phyloP scores from a whole-genome alignment of 2,329 filamentous ascomycete genomes.

The Tolypocladium endophyticum region DNA sequence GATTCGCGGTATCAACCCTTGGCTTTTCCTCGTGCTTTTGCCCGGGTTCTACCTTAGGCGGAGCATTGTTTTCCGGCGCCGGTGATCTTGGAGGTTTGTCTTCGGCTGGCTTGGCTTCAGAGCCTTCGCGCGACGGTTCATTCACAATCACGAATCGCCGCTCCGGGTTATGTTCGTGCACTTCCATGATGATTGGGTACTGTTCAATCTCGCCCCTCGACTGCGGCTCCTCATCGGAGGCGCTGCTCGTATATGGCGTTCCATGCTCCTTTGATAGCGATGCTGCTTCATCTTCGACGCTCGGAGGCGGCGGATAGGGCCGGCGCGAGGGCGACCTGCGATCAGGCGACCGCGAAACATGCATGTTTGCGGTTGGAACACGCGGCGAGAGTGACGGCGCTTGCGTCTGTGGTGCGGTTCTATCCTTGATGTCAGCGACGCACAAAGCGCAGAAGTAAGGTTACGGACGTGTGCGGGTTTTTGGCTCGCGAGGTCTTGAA shows the following conservation, averaged over 20 bases:
- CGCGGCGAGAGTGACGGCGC: conserved; percentile 2
- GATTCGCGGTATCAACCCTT: conserved; percentile 4
- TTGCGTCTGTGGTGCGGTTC: conserved; percentile 7
- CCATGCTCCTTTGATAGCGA: conserved; percentile 53
- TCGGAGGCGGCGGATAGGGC: conserved; percentile 49
- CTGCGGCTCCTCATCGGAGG: conserved; percentile 42
- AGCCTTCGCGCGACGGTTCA: conserved; percentile 11
- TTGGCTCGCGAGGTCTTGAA: conserved; percentile 36
- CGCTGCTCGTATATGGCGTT: conserved; percentile 14
- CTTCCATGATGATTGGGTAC: conserved; percentile 53
- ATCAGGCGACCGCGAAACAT: conserved; percentile 3
- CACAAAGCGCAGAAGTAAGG: neutral
- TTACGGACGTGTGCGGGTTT: conserved; percentile 16
- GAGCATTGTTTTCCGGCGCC: neutral
- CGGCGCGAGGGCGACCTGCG: conserved; percentile 7
- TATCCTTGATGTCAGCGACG: conserved; percentile 6
- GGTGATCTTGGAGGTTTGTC: neutral
- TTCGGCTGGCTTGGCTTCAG: neutral
- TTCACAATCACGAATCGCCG: conserved; percentile 53
- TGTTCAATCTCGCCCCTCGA: conserved; percentile 59
- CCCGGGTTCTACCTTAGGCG: neutral
- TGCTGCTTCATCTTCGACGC: conserved; percentile 57
- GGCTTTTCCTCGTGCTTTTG: neutral
- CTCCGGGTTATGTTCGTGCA: conserved; percentile 50
- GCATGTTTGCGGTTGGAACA: conserved; percentile 1